phyloP scores from a whole-genome alignment of 1,139 yeast genomes.

The Meyerozyma smithsonii region DNA sequence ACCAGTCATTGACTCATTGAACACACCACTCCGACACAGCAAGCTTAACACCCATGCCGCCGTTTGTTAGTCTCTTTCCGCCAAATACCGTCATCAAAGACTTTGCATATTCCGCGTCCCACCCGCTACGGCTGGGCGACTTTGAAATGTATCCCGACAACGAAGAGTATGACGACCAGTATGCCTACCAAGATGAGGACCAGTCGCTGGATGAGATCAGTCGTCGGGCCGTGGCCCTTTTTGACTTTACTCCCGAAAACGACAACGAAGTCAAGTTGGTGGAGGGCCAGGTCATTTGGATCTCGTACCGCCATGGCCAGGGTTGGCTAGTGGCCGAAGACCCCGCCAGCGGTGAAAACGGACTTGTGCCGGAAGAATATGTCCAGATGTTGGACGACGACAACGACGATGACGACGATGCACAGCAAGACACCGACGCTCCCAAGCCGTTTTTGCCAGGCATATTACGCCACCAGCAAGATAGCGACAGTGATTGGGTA shows the following conservation, averaged over 20 bases:
- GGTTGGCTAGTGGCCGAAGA: constrained; percentile 98
- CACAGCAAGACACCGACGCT: constrained; percentile 24
- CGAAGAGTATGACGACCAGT: constrained; percentile 8
- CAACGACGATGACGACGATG: constrained; percentile 15
- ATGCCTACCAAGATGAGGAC: constrained; percentile 6
- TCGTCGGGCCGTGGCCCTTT: constrained; percentile 73
- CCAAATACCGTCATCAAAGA: constrained; percentile 55
- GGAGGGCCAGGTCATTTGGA: constrained; percentile 84
- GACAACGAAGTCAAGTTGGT: constrained; percentile 78
- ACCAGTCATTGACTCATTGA: no score
- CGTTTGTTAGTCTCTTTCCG: constrained; percentile 12
- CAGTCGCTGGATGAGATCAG: constrained; percentile 34
- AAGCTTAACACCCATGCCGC: background rate
- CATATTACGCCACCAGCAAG: constrained; percentile 23
- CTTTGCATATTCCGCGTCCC: constrained; percentile 65
- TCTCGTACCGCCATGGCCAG: constrained; percentile 90
- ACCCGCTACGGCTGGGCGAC: constrained; percentile 64
- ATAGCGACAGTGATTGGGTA: constrained; percentile 34
- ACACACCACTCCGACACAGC: background rate
- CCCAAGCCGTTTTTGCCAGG: constrained; percentile 48
- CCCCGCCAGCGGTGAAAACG: constrained; percentile 74
- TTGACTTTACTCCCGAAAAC: constrained; percentile 88
- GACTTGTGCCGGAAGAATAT: constrained; percentile 93
- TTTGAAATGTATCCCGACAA: constrained; percentile 16
- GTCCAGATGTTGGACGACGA: constrained; percentile 51